These are phyloP conservation scores for Agaricus subrufescens DNA, from an alignment of 768 basidiomycete species.

Conservation along the genomic window DNA sequence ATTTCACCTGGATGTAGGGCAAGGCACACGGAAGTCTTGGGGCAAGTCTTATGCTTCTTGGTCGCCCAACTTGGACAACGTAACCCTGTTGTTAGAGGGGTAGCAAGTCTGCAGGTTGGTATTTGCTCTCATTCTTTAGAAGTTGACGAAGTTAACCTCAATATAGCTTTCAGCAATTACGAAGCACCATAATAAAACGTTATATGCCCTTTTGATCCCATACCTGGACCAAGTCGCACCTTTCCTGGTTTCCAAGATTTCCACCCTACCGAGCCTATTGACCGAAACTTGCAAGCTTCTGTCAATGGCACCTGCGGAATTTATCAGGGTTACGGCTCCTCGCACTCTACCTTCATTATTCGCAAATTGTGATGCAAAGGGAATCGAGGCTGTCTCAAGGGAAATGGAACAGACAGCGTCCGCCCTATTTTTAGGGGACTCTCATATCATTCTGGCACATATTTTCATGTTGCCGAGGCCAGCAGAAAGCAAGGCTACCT, in stretches of 20 bases:
- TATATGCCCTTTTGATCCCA: constrained; percentile 66
- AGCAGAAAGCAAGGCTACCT: constrained; percentile 52
- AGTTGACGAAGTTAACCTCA: neutral
- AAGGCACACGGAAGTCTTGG: constrained; percentile 46
- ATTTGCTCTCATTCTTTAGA: constrained; percentile 8
- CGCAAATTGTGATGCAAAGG: constrained; percentile 50
- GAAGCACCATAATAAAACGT: constrained; percentile 52
- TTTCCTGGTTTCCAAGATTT: constrained; percentile 55
- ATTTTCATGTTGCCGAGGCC: constrained; percentile 57
- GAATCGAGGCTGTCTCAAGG: constrained; percentile 57
- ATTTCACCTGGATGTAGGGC: constrained; percentile 28
- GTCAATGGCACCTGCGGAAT: constrained; percentile 47
- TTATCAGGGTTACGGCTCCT: constrained; percentile 58
- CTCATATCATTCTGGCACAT: constrained; percentile 56
- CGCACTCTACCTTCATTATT: constrained; percentile 70
- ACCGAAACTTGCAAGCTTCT: constrained; percentile 68
- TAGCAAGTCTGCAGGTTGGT: constrained; percentile 63
- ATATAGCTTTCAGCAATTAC: constrained; percentile 55
- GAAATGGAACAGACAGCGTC: constrained; percentile 43
- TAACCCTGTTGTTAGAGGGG: constrained; percentile 67
- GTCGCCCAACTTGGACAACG: constrained; percentile 61
- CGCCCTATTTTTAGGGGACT: constrained; percentile 47
- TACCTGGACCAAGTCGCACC: constrained; percentile 65
- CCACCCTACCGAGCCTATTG: constrained; percentile 54
- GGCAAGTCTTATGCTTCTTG: constrained; percentile 55